phyloP scores from a whole-genome alignment of 345 rosid genomes.

The Mangifera indica region DNA sequence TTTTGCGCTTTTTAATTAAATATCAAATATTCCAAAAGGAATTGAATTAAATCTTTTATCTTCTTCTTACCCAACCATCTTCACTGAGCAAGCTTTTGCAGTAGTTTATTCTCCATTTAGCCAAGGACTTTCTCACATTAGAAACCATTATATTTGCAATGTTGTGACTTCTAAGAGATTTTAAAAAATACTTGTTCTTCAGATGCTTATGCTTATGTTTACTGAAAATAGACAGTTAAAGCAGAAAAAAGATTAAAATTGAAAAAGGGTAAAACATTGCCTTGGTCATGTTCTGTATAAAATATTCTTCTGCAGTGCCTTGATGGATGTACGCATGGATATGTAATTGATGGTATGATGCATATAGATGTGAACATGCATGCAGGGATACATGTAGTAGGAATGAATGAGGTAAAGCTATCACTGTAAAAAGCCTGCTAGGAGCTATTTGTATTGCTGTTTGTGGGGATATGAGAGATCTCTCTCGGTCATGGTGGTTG shows the following conservation, averaged over 20 bases:
- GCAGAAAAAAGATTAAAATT: not conserved
- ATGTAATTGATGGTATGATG: not conserved
- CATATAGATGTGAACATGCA: not conserved
- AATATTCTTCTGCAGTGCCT: not conserved
- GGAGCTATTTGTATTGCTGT: constrained; percentile 39
- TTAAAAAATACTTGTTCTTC: not conserved
- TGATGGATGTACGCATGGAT: not conserved
- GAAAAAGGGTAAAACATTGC: not conserved
- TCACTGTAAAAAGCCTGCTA: constrained; percentile 42
- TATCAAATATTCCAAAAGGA: too few species aligned
- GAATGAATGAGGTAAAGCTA: constrained; percentile 36
- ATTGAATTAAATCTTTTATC: too few species aligned
- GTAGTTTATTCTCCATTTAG: too few species aligned
- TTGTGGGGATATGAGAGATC: constrained; percentile 31
- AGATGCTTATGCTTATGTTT: not conserved
- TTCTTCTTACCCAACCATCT: too few species aligned
- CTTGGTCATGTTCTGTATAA: not conserved
- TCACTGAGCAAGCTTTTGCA: too few species aligned
- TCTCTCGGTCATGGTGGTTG: constrained; percentile 4
- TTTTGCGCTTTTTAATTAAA: too few species aligned
- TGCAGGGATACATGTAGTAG: constrained; percentile 17
- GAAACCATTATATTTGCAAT: not conserved
- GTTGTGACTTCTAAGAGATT: not conserved
- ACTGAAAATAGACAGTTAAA: not conserved
- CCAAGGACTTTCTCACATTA: not conserved